Evolutionary conservation across 169 alveolate genomes (phyloP), one percentile per base, ranked within the genome.

Genomic region (Plasmodium vivax): DNA sequence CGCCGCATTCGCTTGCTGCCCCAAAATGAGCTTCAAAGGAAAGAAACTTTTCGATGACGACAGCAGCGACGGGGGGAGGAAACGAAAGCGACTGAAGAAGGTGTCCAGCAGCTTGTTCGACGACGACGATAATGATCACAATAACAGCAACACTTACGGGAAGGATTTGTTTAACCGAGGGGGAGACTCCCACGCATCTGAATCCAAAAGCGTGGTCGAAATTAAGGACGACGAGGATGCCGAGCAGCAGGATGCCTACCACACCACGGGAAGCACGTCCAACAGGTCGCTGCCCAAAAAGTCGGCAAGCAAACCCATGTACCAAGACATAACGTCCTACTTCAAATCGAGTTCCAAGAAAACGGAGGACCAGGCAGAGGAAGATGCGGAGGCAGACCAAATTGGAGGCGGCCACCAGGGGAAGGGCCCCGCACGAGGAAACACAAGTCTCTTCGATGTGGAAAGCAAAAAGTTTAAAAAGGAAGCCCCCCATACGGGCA

Each of bases 81-180:
- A 88, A 62, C 79, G 58, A 36, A 88, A 80, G 43, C 82, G 94
- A 7, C 41, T 88, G 58, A 88, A 88, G 80, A 88, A 88, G 43
- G 32, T 88, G 0, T 45, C 94, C n/a, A 79, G 51, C 68, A 56
- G 72, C 45, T 80, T 88, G 38, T 88, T 88, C 41, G 83, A 88
- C 62, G 47, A 45, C 2, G 83, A 87, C 16, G 83, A 77, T 3
- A 81, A 73, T 30, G 72, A 85, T 34, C 34, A n/a, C n/a, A n/a
- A n/a, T n/a, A n/a, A n/a, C n/a, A n/a, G n/a, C n/a, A n/a, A n/a
- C n/a, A n/a, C n/a, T n/a, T n/a, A 84, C 34, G 77, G 6, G 34
- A 23, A 56, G 38, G 16, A 47, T 41, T 14, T 38, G 36, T 32
- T 74, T 47, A 36, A 68, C 54, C 23, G 23, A n/a, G 92, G 34